Percentiles rank a stretch among this genome's conserved stretches.
Conservation (phyloP, 2,329 filamentous ascomycete genomes). For the Seiridium cupressi region DNA sequence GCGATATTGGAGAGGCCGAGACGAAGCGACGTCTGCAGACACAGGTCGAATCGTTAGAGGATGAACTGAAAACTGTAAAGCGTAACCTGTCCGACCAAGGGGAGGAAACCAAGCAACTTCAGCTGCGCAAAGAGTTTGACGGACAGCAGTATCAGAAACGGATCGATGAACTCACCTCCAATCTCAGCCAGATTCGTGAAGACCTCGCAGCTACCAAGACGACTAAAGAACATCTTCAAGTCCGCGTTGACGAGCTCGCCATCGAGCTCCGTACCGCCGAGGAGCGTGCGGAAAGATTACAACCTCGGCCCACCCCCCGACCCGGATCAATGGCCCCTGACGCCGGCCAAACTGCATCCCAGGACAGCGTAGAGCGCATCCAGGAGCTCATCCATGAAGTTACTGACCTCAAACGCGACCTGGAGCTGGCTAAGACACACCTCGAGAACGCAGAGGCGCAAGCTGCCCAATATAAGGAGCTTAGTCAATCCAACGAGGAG, state of each 20-base stretch:
- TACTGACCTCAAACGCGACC: slow-evolving; percentile 80
- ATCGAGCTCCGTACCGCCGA: slow-evolving; percentile 87
- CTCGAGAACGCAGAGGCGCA: slow-evolving; percentile 79
- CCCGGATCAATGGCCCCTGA: slow-evolving; percentile 42
- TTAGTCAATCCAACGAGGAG: slow-evolving; percentile 86
- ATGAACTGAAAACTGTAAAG: slow-evolving; percentile 75
- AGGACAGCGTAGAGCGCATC: slow-evolving; percentile 58
- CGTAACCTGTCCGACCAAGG: slow-evolving; percentile 79
- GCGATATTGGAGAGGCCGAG: slow-evolving; percentile 81
- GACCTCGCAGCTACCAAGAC: slow-evolving; percentile 86
- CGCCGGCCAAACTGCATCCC: slow-evolving; percentile 34
- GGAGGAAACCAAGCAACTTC: slow-evolving; percentile 80
- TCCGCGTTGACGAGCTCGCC: slow-evolving; percentile 82
- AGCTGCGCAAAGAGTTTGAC: slow-evolving; percentile 86
- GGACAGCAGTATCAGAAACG: slow-evolving; percentile 83
- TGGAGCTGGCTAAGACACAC: slow-evolving; percentile 78
- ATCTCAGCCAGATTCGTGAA: slow-evolving; percentile 77
- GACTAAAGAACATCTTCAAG: slow-evolving; percentile 83
- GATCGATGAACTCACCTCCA: slow-evolving; percentile 86
- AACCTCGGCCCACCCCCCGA: slow-evolving; percentile 72
- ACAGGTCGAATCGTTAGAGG: slow-evolving; percentile 75
- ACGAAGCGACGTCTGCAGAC: slow-evolving; percentile 74
- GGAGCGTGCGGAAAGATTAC: slow-evolving; percentile 78
- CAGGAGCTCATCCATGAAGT: slow-evolving; percentile 84
- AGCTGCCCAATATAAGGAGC: slow-evolving; percentile 82